Base-by-base conservation (phyloP, 805 yeast genomes). In the Metschnikowia gelsemii region DNA sequence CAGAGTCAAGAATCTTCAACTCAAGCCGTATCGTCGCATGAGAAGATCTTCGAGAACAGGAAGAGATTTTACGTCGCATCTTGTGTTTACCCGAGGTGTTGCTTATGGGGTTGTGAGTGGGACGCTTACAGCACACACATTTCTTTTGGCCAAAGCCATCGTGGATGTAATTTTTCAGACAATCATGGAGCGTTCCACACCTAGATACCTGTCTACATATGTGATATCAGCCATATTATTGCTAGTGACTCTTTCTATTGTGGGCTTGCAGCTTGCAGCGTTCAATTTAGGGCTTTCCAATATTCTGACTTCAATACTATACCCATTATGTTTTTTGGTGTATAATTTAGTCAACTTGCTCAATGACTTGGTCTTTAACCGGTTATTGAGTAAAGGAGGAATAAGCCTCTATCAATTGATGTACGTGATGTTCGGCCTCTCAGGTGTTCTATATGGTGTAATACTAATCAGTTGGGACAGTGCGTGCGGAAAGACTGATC, bases 311-410 rank as follows among this genome's bases (percentile, higher is more conserved):
- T 79, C 91, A 2, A 74, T 87, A 13, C 68, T 89, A 23, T 89
- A 88, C 57, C 96, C 96, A 1, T 66, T 89, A 48, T 85, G 89
- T 24, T 89, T 89, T 60, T 83, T 93, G 62, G 78, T 87, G 32
- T 88, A 84, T 68, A 89, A 87, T 65, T 64, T 86, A 36, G 70
- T 76, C 44, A 83, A 84, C 50, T 57, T 70, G 45, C 52, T 69
- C 42, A 70, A 70, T 43, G 75, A 68, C 42, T 46, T 70, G 32
- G 75, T 82, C 25, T 66, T 79, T 47, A 87, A 87, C 61, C 82
- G 85, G 13, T 61, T 85, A 30, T 68, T 84, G 6, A 74, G 79
- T 53, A 56, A 54, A 16, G 57, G 61, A 13, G 46, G 45, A 29
- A 62, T 70, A 57, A 50, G 63, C 5, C 76, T 74, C 44, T 62